Percentiles rank a stretch among this genome's conserved stretches.
Evolutionary conservation across 139 green algal genomes (phyloP).

Genomic region (Micromonas commoda): DNA sequence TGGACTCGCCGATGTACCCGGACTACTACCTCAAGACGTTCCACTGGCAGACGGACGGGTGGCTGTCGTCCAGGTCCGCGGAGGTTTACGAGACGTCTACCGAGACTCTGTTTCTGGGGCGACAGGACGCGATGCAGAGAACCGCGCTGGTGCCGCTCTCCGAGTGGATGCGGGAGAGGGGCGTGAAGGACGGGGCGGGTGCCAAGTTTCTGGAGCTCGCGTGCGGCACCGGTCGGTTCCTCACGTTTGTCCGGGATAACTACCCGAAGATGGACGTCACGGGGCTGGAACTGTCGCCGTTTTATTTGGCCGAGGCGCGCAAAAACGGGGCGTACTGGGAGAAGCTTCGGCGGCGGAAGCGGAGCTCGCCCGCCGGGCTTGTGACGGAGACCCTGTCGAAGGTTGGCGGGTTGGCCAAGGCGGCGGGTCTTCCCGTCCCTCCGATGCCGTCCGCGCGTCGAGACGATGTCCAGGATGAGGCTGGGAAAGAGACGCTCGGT

Average conservation of each 20-base stretch:
- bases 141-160: slow-evolving; percentile 50
- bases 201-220: slow-evolving; percentile 68
- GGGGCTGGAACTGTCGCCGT: slow-evolving; percentile 65
- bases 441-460: neutral
- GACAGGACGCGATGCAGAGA: slow-evolving; percentile 82
- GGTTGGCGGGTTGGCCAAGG: neutral
- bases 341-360: neutral
- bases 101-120: slow-evolving; percentile 76
- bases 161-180: slow-evolving; percentile 41
- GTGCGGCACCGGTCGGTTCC: slow-evolving; percentile 75
- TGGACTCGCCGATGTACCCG: slow-evolving; percentile 57
- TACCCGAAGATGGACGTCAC: slow-evolving; percentile 49
- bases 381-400: neutral
- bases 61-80: slow-evolving; percentile 55
- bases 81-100: slow-evolving; percentile 75
- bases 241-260: slow-evolving; percentile 78
- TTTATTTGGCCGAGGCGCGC: slow-evolving; percentile 69
- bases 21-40: slow-evolving; percentile 74
- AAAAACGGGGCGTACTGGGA: slow-evolving; percentile 44
- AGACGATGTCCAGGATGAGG: neutral
- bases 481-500: neutral
- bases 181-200: neutral
- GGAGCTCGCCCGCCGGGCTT: neutral
- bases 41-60: slow-evolving; percentile 80
- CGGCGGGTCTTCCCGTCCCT: neutral